These are phyloP conservation scores for Suillus sp. DNA, from an alignment of 768 basidiomycete species.

Conservation along the genomic window DNA sequence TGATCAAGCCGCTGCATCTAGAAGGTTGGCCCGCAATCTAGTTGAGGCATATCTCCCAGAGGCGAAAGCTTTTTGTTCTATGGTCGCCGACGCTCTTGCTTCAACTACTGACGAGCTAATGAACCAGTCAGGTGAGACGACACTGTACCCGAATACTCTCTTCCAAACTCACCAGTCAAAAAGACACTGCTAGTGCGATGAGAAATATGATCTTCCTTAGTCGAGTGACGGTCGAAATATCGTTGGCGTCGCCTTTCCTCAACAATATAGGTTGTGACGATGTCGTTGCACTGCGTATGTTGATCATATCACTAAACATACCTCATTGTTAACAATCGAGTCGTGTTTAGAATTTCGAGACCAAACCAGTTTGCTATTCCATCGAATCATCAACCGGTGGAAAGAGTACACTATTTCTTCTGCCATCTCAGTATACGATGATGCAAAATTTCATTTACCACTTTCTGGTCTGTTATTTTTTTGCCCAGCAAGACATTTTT, in stretches of 20 bases:
- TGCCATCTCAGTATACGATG: slow-evolving; percentile 24
- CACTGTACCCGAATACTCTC: neutral
- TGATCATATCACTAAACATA: slow-evolving; percentile 6
- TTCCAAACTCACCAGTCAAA: slow-evolving; percentile 13
- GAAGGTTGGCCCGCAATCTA: slow-evolving; percentile 46
- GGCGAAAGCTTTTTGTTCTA: slow-evolving; percentile 49
- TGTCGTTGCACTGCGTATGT: slow-evolving; percentile 39
- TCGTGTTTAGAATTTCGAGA: slow-evolving; percentile 50
- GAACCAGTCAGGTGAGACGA: slow-evolving; percentile 39
- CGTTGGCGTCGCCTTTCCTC: slow-evolving; percentile 46
- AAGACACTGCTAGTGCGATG: slow-evolving; percentile 24
- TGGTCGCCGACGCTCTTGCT: slow-evolving; percentile 45
- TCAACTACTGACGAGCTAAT: slow-evolving; percentile 34
- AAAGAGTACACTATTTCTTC: slow-evolving; percentile 42
- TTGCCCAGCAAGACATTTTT: neutral
- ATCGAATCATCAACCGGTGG: slow-evolving; percentile 56
- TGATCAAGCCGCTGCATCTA: slow-evolving; percentile 23
- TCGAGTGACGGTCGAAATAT: slow-evolving; percentile 51
- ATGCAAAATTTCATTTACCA: slow-evolving; percentile 10
- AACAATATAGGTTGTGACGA: slow-evolving; percentile 45
- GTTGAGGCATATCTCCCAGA: slow-evolving; percentile 49
- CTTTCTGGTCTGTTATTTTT: slow-evolving; percentile 17
- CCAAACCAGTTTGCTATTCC: slow-evolving; percentile 43
- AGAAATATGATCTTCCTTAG: slow-evolving; percentile 48
- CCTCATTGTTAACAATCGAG: slow-evolving; percentile 7